A percentile compares a stretch with the other conserved stretches of the same genome.
Conservation (phyloP, 1,284 basidiomycete genomes). For the Abortiporus biennis region DNA sequence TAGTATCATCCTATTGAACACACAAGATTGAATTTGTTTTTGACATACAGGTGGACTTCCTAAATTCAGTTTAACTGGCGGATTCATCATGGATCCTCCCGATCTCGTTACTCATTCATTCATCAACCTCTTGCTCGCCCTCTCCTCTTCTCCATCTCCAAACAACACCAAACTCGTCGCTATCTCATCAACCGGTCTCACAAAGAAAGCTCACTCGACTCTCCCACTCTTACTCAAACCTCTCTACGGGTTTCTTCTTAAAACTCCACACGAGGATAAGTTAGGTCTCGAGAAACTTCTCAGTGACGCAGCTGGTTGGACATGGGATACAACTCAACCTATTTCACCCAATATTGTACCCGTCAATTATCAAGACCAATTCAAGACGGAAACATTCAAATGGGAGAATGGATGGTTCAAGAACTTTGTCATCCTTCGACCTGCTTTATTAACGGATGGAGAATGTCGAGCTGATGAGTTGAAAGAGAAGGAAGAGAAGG, state of each 20-base stretch:
- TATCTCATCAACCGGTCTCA: slow-evolving; percentile 48
- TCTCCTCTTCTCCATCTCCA: slow-evolving; percentile 27
- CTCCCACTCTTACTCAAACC: slow-evolving; percentile 45
- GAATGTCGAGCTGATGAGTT: slow-evolving; percentile 40
- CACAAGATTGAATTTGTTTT: slow-evolving; percentile 5
- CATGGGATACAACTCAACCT: slow-evolving; percentile 35
- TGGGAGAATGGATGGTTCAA: slow-evolving; percentile 38
- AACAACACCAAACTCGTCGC: slow-evolving; percentile 36
- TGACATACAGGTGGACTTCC: slow-evolving; percentile 31
- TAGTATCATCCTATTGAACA: not conserved
- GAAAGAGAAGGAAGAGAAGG: not conserved
- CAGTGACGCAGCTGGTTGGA: slow-evolving; percentile 37
- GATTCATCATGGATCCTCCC: slow-evolving; percentile 36
- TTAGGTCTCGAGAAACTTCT: slow-evolving; percentile 44
- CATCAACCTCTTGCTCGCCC: slow-evolving; percentile 41
- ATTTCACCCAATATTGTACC: slow-evolving; percentile 12
- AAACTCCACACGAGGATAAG: slow-evolving; percentile 49
- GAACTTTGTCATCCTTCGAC: slow-evolving; percentile 44
- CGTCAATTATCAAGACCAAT: not conserved
- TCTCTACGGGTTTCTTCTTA: slow-evolving; percentile 38
- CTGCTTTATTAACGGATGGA: slow-evolving; percentile 53
- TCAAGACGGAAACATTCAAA: not conserved
- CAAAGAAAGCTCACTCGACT: slow-evolving; percentile 31
- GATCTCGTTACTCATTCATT: slow-evolving; percentile 47
- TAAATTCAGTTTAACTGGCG: slow-evolving; percentile 35